These are phyloP conservation scores for Populus tremula DNA, from an alignment of 345 rosid species.

Conservation along the genomic window DNA sequence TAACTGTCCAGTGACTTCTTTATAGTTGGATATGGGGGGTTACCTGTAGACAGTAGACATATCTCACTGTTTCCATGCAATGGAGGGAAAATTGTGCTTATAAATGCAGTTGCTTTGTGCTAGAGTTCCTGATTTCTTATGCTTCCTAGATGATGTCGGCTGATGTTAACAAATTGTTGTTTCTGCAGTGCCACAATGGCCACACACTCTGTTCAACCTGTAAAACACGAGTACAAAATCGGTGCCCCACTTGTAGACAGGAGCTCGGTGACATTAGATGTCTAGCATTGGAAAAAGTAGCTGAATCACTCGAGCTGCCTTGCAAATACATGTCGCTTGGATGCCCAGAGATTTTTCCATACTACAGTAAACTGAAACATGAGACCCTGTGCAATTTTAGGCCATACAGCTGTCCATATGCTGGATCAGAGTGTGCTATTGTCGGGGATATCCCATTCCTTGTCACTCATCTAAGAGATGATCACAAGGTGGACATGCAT, in stretches of 20 bases:
- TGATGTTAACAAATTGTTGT: neutral
- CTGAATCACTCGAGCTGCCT: slow-evolving; percentile 87
- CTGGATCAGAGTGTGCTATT: slow-evolving; percentile 87
- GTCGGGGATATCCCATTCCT: slow-evolving; percentile 82
- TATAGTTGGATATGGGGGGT: neutral
- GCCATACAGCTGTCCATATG: slow-evolving; percentile 88
- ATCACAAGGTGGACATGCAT: slow-evolving; percentile 97
- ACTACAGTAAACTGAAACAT: slow-evolving; percentile 90
- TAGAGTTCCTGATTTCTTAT: neutral
- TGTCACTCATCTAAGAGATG: slow-evolving; percentile 87
- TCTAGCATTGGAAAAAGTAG: slow-evolving; percentile 87
- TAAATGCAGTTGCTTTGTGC: neutral
- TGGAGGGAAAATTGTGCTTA: neutral
- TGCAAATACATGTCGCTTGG: slow-evolving; percentile 79
- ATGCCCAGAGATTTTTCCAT: slow-evolving; percentile 89
- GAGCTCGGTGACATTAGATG: slow-evolving; percentile 99
- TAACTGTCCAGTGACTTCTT: neutral
- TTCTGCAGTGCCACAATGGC: slow-evolving; percentile 90
- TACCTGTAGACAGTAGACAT: neutral
- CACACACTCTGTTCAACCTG: slow-evolving; percentile 95
- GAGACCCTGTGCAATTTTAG: slow-evolving; percentile 84
- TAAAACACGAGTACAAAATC: slow-evolving; percentile 81
- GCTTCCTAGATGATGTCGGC: neutral
- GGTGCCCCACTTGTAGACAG: slow-evolving; percentile 95
- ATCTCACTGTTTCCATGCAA: neutral